Conservation (phyloP, 176 grass and related monocot genomes). For the Tillandsia fasciculata region DNA sequence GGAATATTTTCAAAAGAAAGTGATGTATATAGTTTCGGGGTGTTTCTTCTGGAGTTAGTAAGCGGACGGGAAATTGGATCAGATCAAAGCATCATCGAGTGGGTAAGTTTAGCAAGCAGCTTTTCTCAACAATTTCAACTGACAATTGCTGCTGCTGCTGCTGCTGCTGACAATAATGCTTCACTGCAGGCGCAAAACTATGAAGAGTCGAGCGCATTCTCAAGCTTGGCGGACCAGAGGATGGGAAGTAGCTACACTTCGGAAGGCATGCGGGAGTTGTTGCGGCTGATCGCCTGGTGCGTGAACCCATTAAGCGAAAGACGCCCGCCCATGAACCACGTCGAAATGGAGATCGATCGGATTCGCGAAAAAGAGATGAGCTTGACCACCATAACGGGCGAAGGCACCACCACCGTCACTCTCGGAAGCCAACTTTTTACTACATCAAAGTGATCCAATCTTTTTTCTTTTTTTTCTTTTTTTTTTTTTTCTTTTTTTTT, state of each 20-base stretch:
- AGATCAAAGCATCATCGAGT: conserved; percentile 60
- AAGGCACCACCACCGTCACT: conserved; percentile 59
- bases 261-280: conserved; percentile 58
- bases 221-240: conserved; percentile 36
- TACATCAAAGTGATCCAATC: conserved; percentile 26
- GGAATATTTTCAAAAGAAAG: conserved; percentile 52
- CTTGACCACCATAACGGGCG: conserved; percentile 52
- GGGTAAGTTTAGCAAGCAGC: conserved; percentile 31
- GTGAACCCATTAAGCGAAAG: conserved; percentile 35
- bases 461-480: too few relatives aligned
- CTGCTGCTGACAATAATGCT: too few relatives aligned
- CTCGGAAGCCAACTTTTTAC: conserved; percentile 94
- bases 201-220: conserved; percentile 37
- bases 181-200: conserved; percentile 55
- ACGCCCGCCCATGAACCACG: conserved; percentile 60
- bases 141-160: too few relatives aligned
- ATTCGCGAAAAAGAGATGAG: conserved; percentile 73
- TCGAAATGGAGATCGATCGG: conserved; percentile 71
- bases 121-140: too few relatives aligned
- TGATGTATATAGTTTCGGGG: conserved; percentile 89
- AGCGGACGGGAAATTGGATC: conserved; percentile 42
- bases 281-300: conserved; percentile 68
- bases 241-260: conserved; percentile 60
- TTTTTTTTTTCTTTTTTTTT: too few relatives aligned
- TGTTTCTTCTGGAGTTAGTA: conserved; percentile 83